These are phyloP conservation scores for Candida fluviatilis DNA, from an alignment of 805 yeast species.

Conservation along the genomic window DNA sequence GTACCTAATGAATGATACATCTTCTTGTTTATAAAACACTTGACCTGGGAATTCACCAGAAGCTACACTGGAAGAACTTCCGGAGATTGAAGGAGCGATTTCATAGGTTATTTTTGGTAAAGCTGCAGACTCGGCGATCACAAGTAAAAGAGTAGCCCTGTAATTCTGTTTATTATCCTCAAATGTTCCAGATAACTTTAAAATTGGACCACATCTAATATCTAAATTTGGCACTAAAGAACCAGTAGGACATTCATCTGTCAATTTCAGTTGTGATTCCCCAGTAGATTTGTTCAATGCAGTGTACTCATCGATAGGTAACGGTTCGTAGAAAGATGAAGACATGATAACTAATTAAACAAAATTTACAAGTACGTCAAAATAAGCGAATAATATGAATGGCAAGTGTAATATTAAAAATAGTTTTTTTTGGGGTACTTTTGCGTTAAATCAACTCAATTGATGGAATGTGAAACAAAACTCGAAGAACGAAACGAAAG, in stretches of 20 bases:
- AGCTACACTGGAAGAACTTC: conserved; percentile 1
- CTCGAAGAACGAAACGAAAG: no score
- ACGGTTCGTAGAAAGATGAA: conserved; percentile 10
- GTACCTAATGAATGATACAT: conserved; percentile 64
- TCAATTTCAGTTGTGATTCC: conserved; percentile 14
- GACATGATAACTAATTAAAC: neutral
- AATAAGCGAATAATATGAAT: neutral
- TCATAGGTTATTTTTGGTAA: conserved; percentile 30
- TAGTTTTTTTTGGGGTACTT: no score
- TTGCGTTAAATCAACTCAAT: no score
- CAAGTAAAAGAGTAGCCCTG: conserved; percentile 66
- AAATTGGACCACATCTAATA: conserved; percentile 71
- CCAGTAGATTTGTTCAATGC: conserved; percentile 19
- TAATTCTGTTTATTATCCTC: conserved; percentile 50
- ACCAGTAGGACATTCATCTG: conserved; percentile 24
- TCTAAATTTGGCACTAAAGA: conserved; percentile 30
- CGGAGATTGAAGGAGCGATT: conserved; percentile 30
- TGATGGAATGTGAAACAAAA: no score
- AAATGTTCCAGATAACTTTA: conserved; percentile 61
- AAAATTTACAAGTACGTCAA: neutral
- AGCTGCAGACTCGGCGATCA: conserved; percentile 26
- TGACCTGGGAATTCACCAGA: conserved; percentile 47
- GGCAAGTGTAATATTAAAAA: neutral
- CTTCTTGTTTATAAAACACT: conserved; percentile 41
- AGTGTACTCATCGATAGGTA: conserved; percentile 28